A percentile compares a stretch with the other conserved stretches of the same genome.
phyloP scores from a whole-genome alignment of 495 filamentous ascomycete species.

The Friedmanniomyces simplex region DNA sequence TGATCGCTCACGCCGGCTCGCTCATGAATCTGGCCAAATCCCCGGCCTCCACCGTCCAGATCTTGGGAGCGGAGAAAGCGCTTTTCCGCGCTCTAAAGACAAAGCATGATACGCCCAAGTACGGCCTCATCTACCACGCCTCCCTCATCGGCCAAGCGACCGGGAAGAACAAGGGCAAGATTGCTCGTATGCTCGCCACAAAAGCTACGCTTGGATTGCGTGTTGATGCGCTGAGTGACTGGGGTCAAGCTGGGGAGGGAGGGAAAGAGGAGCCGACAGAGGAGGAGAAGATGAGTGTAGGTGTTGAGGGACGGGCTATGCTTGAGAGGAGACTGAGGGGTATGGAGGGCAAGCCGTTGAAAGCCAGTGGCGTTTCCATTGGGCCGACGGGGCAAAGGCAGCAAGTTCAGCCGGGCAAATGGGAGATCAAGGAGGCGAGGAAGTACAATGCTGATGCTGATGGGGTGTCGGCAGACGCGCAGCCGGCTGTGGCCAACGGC shows the following conservation, averaged over 20 bases:
- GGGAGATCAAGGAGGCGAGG: constrained; percentile 84
- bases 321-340: constrained; percentile 76
- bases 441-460: constrained; percentile 96
- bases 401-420: constrained; percentile 56
- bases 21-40: constrained; percentile 94
- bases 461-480: constrained; percentile 63
- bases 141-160: constrained; percentile 93
- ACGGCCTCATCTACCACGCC: constrained; percentile 97
- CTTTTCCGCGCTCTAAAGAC: constrained; percentile 97
- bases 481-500: constrained; percentile 38
- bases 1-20: constrained; percentile 93
- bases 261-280: constrained; percentile 62
- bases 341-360: constrained; percentile 84
- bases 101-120: constrained; percentile 98
- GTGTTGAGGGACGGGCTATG: constrained; percentile 60
- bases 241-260: constrained; percentile 42
- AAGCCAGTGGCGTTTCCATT: constrained; percentile 62
- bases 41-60: constrained; percentile 91
- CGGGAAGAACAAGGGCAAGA: constrained; percentile 98
- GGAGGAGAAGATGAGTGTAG: constrained; percentile 71
- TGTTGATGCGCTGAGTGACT: constrained; percentile 81
- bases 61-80: constrained; percentile 96
- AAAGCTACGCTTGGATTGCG: constrained; percentile 88
- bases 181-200: constrained; percentile 87
- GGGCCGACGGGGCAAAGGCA: constrained; percentile 53